Evolutionary conservation across 106 monocot species (phyloP), one percentile per base, ranked within the genome.

Genomic region (Dioscorea dumetorum): DNA sequence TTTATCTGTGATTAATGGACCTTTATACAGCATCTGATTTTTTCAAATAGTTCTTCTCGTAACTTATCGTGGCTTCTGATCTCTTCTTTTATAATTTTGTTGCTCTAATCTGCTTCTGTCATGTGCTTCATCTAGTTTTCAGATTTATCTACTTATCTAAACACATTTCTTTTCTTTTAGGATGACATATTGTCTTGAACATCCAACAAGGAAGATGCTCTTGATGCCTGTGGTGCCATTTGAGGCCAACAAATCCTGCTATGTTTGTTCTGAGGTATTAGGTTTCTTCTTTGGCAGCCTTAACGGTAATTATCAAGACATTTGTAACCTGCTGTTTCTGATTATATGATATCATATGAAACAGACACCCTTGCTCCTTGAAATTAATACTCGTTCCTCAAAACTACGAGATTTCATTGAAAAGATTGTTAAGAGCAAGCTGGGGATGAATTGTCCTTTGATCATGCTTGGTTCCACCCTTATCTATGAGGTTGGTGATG

Each of bases 161-260:
- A 22, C 60, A 14, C 17, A 34, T 70, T 66, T 32, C 12, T 48
- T 23, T 33, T 32, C 60, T 70, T 76, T 49, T 74, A 97, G 97
- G 75, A 97, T 92, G 97, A 92, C 97, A n/a, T 97, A 89, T 69
- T 97, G 97, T 73, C 82, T 91, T 70, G 97, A 97, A 71, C 87
- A 89, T 84, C 91, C 97, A 58, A 73, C 72, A 49, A 91, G 79
- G 76, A 97, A 97, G 78, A 82, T 97, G 91, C 88, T 97, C 74
- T 71, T 97, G 72, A 92, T 97, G 84, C 97, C 97, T 50, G 84
- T 92, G 20, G 84, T 91, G 68, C 91, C 97, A 74, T 97, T 87
- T 78, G 97, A 97, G 64, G 72, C 91, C 57, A 97, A 92, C 50
- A 88, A 84, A 70, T 91, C 89, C 16, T 97, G 97, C 62, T 97